Base-by-base conservation (phyloP, 129 eudicot genomes). In the Centaurea solstitialis region DNA sequence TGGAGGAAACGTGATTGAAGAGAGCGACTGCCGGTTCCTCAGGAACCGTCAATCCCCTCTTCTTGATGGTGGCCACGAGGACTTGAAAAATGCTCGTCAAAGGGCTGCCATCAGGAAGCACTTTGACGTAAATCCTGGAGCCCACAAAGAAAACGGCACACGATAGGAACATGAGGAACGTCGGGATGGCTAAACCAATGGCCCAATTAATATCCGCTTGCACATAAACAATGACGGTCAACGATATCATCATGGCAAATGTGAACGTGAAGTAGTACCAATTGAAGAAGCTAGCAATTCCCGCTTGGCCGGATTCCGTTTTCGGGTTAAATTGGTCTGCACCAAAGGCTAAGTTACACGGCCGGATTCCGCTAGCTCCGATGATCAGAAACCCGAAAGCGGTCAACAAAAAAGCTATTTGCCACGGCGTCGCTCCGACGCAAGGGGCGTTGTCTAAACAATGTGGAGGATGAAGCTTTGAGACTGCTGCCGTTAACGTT, bases 211-310 rank as follows among this genome's bases (percentile, higher is more conserved):
- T 13, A 21, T 85, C 35, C 2, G 91, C 72, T 75, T 87, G 91
- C 23, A 87, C 84, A 50, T 87, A 87, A 47, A 87, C 88, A 5
- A 87, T 85, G 11, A 85, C 12, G 21, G 91, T 87, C 76, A 87
- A 24, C 0, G 91, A 87, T 9, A 87, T 72, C 91, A 87, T 85
- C 84, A 84, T 79, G 2, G 91, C 91, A 3, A 87, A 87, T 1
- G 91, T 87, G 77, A 78, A 81, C 7, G 91, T 87, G 82, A 85
- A 87, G 82, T 84, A 87, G 88, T 87, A 87, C 91, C 91, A 87
- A 20, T 87, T 87, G 80, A 87, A 87, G 84, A 87, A 87, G 75
- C 91, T 87, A 33, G 82, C 85, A 12, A 79, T 87, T 57, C 91
- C 91, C 20, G 85, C 57, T 72, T 80, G 82, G 15, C 88, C 91